phyloP scores from a whole-genome alignment of 108 stramenopile genomes.

The Pseudonitzschia pungens region DNA sequence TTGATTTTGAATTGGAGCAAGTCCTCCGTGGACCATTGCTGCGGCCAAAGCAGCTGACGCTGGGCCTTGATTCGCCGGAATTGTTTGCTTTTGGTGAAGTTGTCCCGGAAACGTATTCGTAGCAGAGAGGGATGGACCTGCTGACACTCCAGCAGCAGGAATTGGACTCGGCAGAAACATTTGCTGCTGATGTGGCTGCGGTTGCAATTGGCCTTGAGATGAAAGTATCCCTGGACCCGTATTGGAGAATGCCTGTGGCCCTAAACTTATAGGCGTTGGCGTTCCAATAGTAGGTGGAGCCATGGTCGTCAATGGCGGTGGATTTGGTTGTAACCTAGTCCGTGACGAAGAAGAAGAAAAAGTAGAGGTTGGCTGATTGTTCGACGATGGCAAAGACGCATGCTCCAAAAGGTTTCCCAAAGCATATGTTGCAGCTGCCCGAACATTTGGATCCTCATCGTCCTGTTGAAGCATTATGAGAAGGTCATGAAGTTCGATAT shows the following conservation, averaged over 20 bases:
- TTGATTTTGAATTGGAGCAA: slow-evolving; percentile 12
- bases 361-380: not conserved
- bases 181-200: slow-evolving; percentile 24
- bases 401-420: slow-evolving; percentile 69
- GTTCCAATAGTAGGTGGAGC: slow-evolving; percentile 12
- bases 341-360: slow-evolving; percentile 2
- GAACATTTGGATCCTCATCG: slow-evolving; percentile 57
- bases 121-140: not conserved
- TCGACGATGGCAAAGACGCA: slow-evolving; percentile 12
- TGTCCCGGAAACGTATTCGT: not conserved
- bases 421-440: slow-evolving; percentile 89
- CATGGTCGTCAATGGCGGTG: not conserved
- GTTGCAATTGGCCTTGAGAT: slow-evolving; percentile 11
- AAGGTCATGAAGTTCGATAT: slow-evolving; percentile 61
- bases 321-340: not conserved
- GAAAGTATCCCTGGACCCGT: slow-evolving; percentile 9
- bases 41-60: slow-evolving; percentile 8
- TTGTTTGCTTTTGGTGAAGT: not conserved
- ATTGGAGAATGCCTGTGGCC: slow-evolving; percentile 16
- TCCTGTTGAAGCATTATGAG: slow-evolving; percentile 65
- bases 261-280: slow-evolving; percentile 26
- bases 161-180: slow-evolving; percentile 13
- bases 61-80: slow-evolving; percentile 4
- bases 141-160: slow-evolving; percentile 3
- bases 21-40: slow-evolving; percentile 7